Base-by-base conservation (phyloP, 495 filamentous ascomycete species). In the Pseudomonodictys pantanalensis region DNA sequence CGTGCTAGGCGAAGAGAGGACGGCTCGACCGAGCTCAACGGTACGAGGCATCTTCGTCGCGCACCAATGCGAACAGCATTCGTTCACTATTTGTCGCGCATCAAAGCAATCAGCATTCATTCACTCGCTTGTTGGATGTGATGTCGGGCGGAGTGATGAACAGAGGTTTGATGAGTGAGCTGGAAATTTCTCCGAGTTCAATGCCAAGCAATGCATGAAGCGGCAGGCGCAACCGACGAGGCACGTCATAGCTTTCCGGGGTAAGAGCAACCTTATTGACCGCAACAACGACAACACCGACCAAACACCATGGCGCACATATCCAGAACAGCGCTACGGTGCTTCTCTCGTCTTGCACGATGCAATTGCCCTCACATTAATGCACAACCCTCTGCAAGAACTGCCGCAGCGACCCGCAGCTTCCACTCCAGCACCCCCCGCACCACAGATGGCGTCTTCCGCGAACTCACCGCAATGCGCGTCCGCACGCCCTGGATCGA, bases 401-500 rank as follows among this genome's bases (percentile, higher is more conserved):
- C 17, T 15, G 25, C 53, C 15, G 7, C 2, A 2, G 38, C 23
- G n/a, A 38, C 1, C 24, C 59, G 67, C 9, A 56, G 24, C 18
- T 66, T 71, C 56, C 67, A 65, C 25, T 51, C 68, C 15, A 69
- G 53, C 39, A 10, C 39, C 6, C 10, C 17, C 12, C 43, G 44
- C 9, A 29, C 23, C 2, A 80, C 77, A 9, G 79, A 82, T 68
- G 80, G 80, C 11, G 78, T 83, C 25, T 80, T 79, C 60, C 70
- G 71, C 46, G 80, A 75, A 29, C 68, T 82, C 30, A 77, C 76
- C 0, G 68, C 69, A 12, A 80, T 81, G 76, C 77, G 84, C 30
- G 81, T 86, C 9, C 80, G 81, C 56, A 86, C 80, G 12, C 83
- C 86, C 32, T 88, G 86, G 86, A 79, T 89, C n/a, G 83, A 86